phyloP scores from a whole-genome alignment of 2,329 filamentous ascomycete genomes.

The Ophiostoma ips region DNA sequence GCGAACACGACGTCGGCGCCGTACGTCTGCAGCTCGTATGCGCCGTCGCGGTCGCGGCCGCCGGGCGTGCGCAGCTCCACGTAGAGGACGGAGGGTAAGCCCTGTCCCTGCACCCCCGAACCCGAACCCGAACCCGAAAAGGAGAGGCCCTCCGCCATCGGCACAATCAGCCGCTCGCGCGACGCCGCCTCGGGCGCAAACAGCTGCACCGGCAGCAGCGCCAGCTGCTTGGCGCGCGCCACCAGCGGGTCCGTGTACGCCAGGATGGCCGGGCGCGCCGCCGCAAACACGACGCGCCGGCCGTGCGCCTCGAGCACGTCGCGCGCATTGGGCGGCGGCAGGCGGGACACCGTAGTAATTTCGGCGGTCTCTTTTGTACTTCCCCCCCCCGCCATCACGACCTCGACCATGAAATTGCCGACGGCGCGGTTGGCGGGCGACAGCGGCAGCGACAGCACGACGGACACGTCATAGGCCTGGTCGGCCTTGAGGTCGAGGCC shows the following conservation, averaged over 20 bases:
- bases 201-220: constrained; percentile 56
- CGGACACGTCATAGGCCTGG: constrained; percentile 73
- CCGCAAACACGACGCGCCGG: constrained; percentile 40
- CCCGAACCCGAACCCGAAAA: no score
- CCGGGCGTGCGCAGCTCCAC: constrained; percentile 47
- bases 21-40: constrained; percentile 62
- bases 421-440: constrained; percentile 60
- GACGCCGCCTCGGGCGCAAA: constrained; percentile 49
- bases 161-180: constrained; percentile 47
- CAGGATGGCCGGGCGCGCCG: constrained; percentile 62
- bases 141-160: constrained; percentile 58
- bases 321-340: constrained; percentile 13
- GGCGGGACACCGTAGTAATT: no score
- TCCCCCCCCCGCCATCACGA: constrained; percentile 45
- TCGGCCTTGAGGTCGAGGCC: constrained; percentile 44
- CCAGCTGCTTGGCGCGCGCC: constrained; percentile 42
- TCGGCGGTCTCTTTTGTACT: neutral
- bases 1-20: constrained; percentile 51
- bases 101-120: no score
- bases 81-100: constrained; percentile 32
- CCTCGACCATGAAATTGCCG: constrained; percentile 91
- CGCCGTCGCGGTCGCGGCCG: neutral
- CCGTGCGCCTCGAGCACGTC: constrained; percentile 23
- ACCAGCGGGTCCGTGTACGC: constrained; percentile 64
- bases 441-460: constrained; percentile 63